Evolutionary conservation across 805 yeast genomes (phyloP).

Genomic region (Metschnikowia anglica): DNA sequence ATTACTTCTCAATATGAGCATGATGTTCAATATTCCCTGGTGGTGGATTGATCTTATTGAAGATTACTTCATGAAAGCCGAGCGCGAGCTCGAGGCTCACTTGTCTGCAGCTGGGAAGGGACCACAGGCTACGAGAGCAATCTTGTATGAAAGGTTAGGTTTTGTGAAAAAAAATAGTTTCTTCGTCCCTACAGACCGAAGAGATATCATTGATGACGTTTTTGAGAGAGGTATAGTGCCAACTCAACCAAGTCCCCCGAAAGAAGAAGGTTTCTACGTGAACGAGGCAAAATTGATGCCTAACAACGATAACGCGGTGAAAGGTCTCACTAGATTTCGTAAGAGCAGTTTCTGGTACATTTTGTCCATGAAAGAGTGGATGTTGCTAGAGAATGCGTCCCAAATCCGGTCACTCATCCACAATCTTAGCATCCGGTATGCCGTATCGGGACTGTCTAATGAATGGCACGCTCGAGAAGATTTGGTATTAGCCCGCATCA

Average conservation of each 20-base stretch:
- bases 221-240: slow-evolving; percentile 11
- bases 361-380: slow-evolving; percentile 72
- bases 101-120: slow-evolving; percentile 39
- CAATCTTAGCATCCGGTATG: slow-evolving; percentile 28
- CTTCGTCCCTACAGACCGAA: slow-evolving; percentile 15
- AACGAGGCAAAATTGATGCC: slow-evolving; percentile 37
- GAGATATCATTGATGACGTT: slow-evolving; percentile 12
- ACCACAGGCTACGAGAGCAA: slow-evolving; percentile 46
- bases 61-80: slow-evolving; percentile 44
- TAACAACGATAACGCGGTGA: slow-evolving; percentile 40
- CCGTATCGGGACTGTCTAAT: slow-evolving; percentile 18
- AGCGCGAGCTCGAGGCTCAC: slow-evolving; percentile 47
- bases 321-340: slow-evolving; percentile 59
- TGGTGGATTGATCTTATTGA: slow-evolving; percentile 47
- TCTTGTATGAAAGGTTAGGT: slow-evolving; percentile 43
- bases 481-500: slow-evolving; percentile 24
- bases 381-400: slow-evolving; percentile 25
- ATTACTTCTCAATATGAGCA: slow-evolving; percentile 53
- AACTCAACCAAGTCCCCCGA: slow-evolving; percentile 21
- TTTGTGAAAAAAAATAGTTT: slow-evolving; percentile 20
- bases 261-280: slow-evolving; percentile 35
- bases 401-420: slow-evolving; percentile 29
- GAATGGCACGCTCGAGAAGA: slow-evolving; percentile 38
- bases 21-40: slow-evolving; percentile 41
- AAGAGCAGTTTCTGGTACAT: slow-evolving; percentile 78